A percentile compares a stretch with the other conserved stretches of the same genome.
Evolutionary conservation across 2,329 filamentous ascomycete genomes (phyloP).

Genomic region (Fusarium concolor): DNA sequence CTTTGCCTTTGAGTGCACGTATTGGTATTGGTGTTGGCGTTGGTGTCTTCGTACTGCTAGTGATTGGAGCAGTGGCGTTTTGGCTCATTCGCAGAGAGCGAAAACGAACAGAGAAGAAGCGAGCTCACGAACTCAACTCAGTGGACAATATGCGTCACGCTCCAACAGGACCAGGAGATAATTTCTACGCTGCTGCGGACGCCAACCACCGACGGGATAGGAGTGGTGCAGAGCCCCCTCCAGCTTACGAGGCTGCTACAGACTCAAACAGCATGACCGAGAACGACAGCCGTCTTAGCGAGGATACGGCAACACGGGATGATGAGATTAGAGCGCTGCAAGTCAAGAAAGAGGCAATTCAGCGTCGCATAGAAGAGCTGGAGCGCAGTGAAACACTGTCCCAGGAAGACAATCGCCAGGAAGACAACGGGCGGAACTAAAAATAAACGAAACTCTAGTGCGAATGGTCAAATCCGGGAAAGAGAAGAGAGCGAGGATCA

Average conservation of each 20-base stretch:
- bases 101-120: constrained; percentile 29
- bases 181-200: constrained; percentile 32
- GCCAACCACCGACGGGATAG: constrained; percentile 29
- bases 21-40: constrained; percentile 53
- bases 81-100: constrained; percentile 45
- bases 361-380: constrained; percentile 52
- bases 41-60: constrained; percentile 47
- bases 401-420: constrained; percentile 19
- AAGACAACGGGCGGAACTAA: constrained; percentile 11
- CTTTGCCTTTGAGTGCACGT: constrained; percentile 48
- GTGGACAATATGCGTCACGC: constrained; percentile 37
- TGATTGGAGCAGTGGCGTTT: constrained; percentile 44
- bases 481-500: constrained; percentile 24
- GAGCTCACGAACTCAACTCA: constrained; percentile 41
- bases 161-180: constrained; percentile 17
- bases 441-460: constrained; percentile 10
- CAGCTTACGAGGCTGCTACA: constrained; percentile 48
- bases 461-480: constrained; percentile 10
- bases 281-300: constrained; percentile 39
- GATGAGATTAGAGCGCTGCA: constrained; percentile 50
- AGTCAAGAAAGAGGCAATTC: constrained; percentile 52
- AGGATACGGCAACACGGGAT: constrained; percentile 38
- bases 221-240: constrained; percentile 45
- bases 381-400: constrained; percentile 43
- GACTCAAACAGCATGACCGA: constrained; percentile 42